phyloP scores from a whole-genome alignment of 208 protist genomes.

The Trypanosoma congolense region DNA sequence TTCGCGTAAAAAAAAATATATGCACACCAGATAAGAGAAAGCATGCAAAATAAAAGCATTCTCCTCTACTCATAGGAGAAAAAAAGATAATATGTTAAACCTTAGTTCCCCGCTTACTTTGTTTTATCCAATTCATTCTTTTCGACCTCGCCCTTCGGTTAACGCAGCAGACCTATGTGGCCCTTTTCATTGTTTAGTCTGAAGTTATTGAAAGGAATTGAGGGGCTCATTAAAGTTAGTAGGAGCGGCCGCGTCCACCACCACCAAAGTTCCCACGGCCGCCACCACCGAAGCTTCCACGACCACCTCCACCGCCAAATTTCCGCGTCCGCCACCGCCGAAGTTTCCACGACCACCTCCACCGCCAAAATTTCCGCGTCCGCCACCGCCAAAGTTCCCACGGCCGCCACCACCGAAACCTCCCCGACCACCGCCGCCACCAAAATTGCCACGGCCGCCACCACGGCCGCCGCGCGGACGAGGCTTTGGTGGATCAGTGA shows the following conservation, averaged over 20 bases:
- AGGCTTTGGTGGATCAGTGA: slow-evolving; percentile 84
- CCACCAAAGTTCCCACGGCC: slow-evolving; percentile 1
- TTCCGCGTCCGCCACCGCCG: slow-evolving; percentile 33
- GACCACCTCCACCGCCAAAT: slow-evolving; percentile 34
- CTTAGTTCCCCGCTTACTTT: no score
- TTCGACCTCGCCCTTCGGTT: no score
- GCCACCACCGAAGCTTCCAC: slow-evolving; percentile 25
- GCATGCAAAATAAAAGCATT: no score
- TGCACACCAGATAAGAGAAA: no score
- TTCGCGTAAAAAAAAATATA: no score
- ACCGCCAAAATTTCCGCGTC: slow-evolving; percentile 22
- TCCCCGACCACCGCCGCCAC: slow-evolving; percentile 20
- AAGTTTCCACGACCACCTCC: slow-evolving; percentile 25
- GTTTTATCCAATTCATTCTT: no score
- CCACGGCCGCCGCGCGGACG: slow-evolving; percentile 81
- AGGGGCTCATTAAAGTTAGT: slow-evolving; percentile 21
- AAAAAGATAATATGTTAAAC: no score
- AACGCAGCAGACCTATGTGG: no score
- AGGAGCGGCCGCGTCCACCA: slow-evolving; percentile 14
- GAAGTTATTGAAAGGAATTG: no score
- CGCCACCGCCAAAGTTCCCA: slow-evolving; percentile 25
- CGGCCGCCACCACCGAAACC: slow-evolving; percentile 20
- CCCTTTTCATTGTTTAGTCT: no score
- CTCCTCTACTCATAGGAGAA: no score
- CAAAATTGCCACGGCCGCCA: slow-evolving; percentile 20